A percentile compares a stretch with the other conserved stretches of the same genome.
phyloP scores from a whole-genome alignment of 352 stramenopile species.

The Globisporangium viniferum region DNA sequence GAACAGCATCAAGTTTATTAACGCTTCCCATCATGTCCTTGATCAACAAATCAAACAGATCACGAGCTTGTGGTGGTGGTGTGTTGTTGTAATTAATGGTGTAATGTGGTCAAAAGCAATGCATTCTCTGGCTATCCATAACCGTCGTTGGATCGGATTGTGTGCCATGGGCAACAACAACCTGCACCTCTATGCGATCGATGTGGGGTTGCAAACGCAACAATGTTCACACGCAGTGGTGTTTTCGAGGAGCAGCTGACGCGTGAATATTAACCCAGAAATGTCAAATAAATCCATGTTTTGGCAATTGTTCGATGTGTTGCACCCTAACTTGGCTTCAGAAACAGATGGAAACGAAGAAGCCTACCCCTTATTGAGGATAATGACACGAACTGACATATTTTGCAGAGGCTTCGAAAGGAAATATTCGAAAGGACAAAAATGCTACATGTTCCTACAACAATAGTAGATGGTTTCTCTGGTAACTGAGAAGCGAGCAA shows the following conservation, averaged over 20 bases:
- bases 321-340: background rate
- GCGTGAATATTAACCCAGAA: background rate
- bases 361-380: background rate
- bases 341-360: constrained; percentile 3
- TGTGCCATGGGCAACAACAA: background rate
- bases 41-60: background rate
- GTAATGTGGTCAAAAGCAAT: background rate
- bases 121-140: background rate
- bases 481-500: too few species aligned
- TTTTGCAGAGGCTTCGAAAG: background rate
- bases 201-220: background rate
- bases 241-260: background rate
- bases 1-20: background rate
- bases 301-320: background rate
- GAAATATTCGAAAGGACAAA: too few species aligned
- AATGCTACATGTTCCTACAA: too few species aligned
- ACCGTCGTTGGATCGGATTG: background rate
- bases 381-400: background rate
- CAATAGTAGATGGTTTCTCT: too few species aligned
- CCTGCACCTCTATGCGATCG: background rate
- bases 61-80: background rate
- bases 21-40: background rate
- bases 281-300: background rate
- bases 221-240: background rate
- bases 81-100: background rate